Evolutionary conservation across 2,329 filamentous ascomycete genomes (phyloP).

Genomic region (Stemphylium lycopersici): DNA sequence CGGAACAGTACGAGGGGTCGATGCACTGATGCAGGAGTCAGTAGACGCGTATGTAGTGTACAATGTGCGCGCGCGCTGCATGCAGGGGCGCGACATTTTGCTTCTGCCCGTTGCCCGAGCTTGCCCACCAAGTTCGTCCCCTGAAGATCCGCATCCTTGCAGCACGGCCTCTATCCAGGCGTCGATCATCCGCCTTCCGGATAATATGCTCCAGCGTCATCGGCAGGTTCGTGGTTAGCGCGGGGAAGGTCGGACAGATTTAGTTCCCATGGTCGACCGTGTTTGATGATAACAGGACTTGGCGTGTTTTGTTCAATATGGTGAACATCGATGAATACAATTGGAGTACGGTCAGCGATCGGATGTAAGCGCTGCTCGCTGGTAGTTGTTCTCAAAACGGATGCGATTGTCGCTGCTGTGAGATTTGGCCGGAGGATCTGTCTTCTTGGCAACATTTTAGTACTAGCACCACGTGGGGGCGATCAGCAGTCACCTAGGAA

Average conservation of each 20-base stretch:
- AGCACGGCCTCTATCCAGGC: neutral
- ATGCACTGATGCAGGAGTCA: no score
- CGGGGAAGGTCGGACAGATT: neutral
- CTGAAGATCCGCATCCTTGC: conserved; percentile 8
- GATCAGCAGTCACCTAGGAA: neutral
- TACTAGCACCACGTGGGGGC: neutral
- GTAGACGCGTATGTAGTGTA: neutral
- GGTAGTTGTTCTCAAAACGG: neutral
- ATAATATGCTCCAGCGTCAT: neutral
- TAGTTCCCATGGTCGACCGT: neutral
- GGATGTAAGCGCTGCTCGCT: neutral
- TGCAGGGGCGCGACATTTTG: neutral
- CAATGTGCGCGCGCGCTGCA: neutral
- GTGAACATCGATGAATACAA: neutral
- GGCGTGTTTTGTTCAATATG: neutral
- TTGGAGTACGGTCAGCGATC: no score
- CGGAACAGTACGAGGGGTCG: neutral
- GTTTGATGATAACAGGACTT: neutral
- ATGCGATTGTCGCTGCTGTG: neutral
- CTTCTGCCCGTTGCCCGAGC: neutral
- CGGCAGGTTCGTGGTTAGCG: neutral
- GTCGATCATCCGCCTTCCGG: conserved; percentile 10
- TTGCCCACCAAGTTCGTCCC: conserved; percentile 2
- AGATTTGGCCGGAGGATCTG: neutral
- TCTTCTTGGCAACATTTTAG: neutral